phyloP scores from a whole-genome alignment of 2,329 filamentous ascomycete species.

The Gaeumannomyces tritici region DNA sequence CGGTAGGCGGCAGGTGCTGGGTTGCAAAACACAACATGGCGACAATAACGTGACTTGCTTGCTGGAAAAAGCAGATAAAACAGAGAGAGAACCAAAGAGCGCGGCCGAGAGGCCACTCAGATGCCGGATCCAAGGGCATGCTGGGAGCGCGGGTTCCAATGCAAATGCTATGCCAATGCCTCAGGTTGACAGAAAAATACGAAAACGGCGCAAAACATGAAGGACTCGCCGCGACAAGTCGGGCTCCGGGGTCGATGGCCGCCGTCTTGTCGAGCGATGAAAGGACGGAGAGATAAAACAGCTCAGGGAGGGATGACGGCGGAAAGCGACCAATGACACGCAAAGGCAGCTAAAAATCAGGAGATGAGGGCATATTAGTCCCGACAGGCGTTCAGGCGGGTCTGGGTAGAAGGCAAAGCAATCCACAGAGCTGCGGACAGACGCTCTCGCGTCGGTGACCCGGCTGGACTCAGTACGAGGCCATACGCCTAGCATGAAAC shows the following conservation, averaged over 20 bases:
- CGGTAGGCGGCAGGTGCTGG: neutral
- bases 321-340: neutral
- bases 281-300: constrained; percentile 1
- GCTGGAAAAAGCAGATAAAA: neutral
- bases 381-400: neutral
- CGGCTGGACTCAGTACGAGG: constrained; percentile 42
- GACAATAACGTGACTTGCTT: neutral
- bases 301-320: neutral
- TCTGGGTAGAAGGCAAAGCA: neutral
- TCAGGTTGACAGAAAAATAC: constrained; percentile 5
- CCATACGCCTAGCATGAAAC: constrained; percentile 49
- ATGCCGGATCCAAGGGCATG: constrained; percentile 16
- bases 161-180: constrained; percentile 18
- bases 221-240: neutral
- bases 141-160: constrained; percentile 13
- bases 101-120: constrained; percentile 6
- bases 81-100: constrained; percentile 1
- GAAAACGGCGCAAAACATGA: constrained; percentile 1
- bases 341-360: neutral
- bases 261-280: constrained; percentile 1
- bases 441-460: neutral
- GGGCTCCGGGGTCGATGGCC: constrained; percentile 6
- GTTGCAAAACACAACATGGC: neutral
- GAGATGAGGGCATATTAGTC: neutral
- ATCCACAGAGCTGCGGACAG: neutral